Base-by-base conservation (phyloP, 2,329 filamentous ascomycete species). In the Chlorencoelia australis region DNA sequence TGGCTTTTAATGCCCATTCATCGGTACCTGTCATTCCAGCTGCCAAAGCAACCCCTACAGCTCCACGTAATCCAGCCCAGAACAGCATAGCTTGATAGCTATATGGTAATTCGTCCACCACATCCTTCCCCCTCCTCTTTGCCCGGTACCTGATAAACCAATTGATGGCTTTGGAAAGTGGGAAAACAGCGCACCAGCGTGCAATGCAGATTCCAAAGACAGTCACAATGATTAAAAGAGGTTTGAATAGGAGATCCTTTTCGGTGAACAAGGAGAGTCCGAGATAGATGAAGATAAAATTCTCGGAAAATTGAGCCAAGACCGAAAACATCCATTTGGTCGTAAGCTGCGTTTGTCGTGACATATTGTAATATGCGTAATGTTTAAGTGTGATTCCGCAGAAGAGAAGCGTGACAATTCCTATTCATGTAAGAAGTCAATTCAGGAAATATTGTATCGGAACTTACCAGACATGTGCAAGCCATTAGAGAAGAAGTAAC, bases 281-380 rank as follows among this genome's bases (percentile, higher is more conserved):
- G 0, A 98, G 75, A 56, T 98, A 98, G 59, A 98, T 98, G 66
- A 98, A 98, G 61, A 98, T 98, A 58, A 98, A 98, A 61, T 98
- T 98, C 63, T 98, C 91, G 0, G 89, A 94, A 30, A 98, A 65
- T 60, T 98, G 91, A 3, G 91, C 85, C 50, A 93, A 79, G 44
- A 94, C 80, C 59, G 94, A 86, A 65, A 98, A 98, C 39, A 95
- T 73, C 62, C 94, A 98, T 60, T 98, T 98, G 35, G 91, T 98
- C 11, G 91, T 94, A 45, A 98, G 78, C 59, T 98, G 91, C 2
- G 91, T 96, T 44, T 91, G 80, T 32, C 91, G 79, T 19, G 91
- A 98, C 91, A 98, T 98, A 66, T 98, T 98, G 70, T 96, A 95
- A 64, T 98, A 98, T 44, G 91, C 91, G 55, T 98, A 98, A 59